Evolutionary conservation across 177 flowering plant species (phyloP), one percentile per base, ranked within the genome.

Genomic region (Viscum album): DNA sequence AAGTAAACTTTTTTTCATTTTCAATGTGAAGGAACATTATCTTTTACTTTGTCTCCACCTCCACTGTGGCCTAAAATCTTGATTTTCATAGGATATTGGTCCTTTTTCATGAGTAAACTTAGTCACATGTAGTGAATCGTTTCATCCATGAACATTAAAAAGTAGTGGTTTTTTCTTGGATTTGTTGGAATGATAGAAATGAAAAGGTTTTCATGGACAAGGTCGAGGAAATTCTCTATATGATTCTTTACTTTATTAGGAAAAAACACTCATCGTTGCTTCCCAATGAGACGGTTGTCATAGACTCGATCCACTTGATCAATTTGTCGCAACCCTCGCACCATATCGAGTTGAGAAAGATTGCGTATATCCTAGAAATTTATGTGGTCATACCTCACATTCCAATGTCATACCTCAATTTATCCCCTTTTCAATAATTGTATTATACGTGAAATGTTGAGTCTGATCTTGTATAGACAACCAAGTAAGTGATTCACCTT

Each of bases 1-100:
- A 72, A 21, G 70, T 72, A 34, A 66, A 72, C 35, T 72, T 66
- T 11, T 65, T 65, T 16, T 69, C 74, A 0, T 36, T n/a, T 31
- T 71, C 69, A 65, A 64, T 71, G 0, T 64, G 69, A 17, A 72
- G 34, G 26, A 65, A 3, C 24, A 31, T 67, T 17, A 67, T 43
- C 33, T 3, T 4, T 7, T 2, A 62, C n/a, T 60, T 43, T 2
- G 67, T 41, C 30, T 63, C 41, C 37, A 62, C 63, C 31, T 62
- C 67, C n/a, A 62, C 67, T n/a, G n/a, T n/a, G n/a, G n/a, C n/a
- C n/a, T n/a, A n/a, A n/a, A n/a, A n/a, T n/a, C n/a, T 62, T 70
- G 52, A 70, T 60, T 15, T 34, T 39, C 28, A 15, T 39, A 70
- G 61, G 61, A 26, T 11, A 66, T 59, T 59, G 26, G 13, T 21